These are phyloP conservation scores for Calonectria multiphialidica DNA, from an alignment of 2,329 filamentous ascomycete species.

Conservation along the genomic window DNA sequence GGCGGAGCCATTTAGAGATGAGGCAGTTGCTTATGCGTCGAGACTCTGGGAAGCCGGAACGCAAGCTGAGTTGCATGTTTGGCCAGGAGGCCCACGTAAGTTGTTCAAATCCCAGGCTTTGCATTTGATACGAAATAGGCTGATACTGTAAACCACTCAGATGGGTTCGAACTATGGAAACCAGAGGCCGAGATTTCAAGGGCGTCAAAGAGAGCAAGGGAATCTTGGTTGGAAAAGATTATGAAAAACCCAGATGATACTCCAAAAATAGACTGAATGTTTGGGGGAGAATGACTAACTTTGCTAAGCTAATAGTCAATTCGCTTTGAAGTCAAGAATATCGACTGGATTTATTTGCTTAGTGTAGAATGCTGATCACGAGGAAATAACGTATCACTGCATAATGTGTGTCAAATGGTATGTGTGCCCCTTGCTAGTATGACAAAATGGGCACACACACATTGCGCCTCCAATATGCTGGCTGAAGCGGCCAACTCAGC, in stretches of 20 bases:
- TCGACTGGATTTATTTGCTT: too few species aligned
- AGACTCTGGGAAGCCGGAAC: conserved; percentile 26
- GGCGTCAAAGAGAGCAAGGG: neutral
- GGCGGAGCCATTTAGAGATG: conserved; percentile 27
- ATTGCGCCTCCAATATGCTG: too few species aligned
- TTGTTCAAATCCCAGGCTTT: neutral
- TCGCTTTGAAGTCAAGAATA: too few species aligned
- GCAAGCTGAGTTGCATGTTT: conserved; percentile 26
- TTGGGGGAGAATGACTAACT: too few species aligned
- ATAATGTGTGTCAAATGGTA: too few species aligned
- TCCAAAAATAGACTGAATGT: too few species aligned
- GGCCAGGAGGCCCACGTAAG: conserved; percentile 27
- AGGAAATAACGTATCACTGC: too few species aligned
- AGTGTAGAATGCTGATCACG: too few species aligned
- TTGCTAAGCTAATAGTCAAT: too few species aligned
- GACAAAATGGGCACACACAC: too few species aligned
- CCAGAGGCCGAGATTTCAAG: neutral
- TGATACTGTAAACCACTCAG: neutral
- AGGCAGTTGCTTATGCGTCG: conserved; percentile 24
- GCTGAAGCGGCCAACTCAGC: too few species aligned
- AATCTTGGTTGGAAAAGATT: neutral
- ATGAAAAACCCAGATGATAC: neutral
- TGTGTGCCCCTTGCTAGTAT: too few species aligned
- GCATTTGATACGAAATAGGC: neutral
- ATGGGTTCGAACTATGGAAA: neutral